Conservation (phyloP, 352 stramenopile species). For the Phytophthora pistaciae region DNA sequence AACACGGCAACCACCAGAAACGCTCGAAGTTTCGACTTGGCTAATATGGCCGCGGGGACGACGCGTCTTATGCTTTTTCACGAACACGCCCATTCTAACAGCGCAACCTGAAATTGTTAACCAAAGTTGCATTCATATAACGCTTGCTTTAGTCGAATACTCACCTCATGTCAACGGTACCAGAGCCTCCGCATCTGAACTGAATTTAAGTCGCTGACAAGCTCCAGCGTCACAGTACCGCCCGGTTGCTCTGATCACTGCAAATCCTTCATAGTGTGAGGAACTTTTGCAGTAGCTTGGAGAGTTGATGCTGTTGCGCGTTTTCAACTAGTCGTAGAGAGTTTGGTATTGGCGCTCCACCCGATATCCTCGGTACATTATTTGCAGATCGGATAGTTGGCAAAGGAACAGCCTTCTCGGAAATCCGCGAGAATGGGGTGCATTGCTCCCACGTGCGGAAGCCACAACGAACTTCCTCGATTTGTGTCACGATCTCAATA, state of each 20-base stretch:
- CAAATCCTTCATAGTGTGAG: constrained; percentile 32
- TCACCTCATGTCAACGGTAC: too few relatives aligned
- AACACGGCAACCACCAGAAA: background rate
- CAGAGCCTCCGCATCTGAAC: too few relatives aligned
- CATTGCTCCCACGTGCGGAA: constrained; percentile 65
- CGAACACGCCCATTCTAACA: background rate
- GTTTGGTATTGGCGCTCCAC: constrained; percentile 9
- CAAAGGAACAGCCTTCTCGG: background rate
- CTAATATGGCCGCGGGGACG: background rate
- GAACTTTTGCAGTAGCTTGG: constrained; percentile 54
- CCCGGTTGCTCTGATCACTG: background rate
- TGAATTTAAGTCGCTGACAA: background rate
- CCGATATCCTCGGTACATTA: background rate
- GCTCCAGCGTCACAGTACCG: too few relatives aligned
- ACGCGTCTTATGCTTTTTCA: background rate
- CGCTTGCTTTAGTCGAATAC: too few relatives aligned
- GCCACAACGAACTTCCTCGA: constrained; percentile 56
- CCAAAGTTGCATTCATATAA: too few relatives aligned
- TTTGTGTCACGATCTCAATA: constrained; percentile 68
- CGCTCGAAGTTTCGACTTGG: background rate
- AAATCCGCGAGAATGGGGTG: constrained; percentile 16
- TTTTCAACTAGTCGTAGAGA: constrained; percentile 50
- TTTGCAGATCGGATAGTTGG: constrained; percentile 17
- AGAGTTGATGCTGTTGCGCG: constrained; percentile 56
- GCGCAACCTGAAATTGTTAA: too few relatives aligned